A percentile compares a stretch with the other conserved stretches of the same genome.
These are phyloP conservation scores for Ophiocordyceps robertsii DNA, from an alignment of 2,329 filamentous ascomycete species.

Conservation along the genomic window DNA sequence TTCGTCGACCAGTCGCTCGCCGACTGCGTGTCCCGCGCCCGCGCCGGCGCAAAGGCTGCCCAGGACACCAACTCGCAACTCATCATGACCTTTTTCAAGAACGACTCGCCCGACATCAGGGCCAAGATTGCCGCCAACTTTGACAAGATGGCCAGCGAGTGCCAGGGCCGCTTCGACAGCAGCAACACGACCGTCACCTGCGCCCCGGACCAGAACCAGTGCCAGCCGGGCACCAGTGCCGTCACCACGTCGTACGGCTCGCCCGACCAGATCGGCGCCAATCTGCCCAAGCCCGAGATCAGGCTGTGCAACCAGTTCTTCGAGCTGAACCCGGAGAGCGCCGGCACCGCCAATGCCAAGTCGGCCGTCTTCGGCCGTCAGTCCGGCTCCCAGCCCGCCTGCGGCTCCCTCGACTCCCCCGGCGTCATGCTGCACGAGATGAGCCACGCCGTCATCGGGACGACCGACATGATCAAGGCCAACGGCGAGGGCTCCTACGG, in stretches of 20 bases:
- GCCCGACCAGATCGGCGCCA: background rate
- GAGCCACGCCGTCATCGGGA: background rate
- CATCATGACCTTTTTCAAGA: background rate
- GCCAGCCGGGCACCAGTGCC: background rate
- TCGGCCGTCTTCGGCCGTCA: background rate
- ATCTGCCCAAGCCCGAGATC: background rate
- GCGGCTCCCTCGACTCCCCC: background rate
- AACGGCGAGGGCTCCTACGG: background rate
- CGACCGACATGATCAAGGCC: background rate
- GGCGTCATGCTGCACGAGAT: background rate
- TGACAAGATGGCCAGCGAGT: background rate
- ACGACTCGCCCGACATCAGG: background rate
- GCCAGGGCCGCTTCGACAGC: background rate
- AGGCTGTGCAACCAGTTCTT: background rate
- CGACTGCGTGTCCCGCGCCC: constrained; percentile 27
- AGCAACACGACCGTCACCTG: background rate
- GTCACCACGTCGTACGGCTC: background rate
- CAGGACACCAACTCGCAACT: background rate
- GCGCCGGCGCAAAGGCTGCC: constrained; percentile 16
- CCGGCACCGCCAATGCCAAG: background rate
- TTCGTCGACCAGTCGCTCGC: constrained; percentile 4
- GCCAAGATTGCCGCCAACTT: background rate
- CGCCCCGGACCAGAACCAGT: background rate
- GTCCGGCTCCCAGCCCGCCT: background rate
- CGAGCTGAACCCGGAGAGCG: background rate